Conservation (phyloP, 495 filamentous ascomycete genomes). For the Polyplosphaeria fusca region DNA sequence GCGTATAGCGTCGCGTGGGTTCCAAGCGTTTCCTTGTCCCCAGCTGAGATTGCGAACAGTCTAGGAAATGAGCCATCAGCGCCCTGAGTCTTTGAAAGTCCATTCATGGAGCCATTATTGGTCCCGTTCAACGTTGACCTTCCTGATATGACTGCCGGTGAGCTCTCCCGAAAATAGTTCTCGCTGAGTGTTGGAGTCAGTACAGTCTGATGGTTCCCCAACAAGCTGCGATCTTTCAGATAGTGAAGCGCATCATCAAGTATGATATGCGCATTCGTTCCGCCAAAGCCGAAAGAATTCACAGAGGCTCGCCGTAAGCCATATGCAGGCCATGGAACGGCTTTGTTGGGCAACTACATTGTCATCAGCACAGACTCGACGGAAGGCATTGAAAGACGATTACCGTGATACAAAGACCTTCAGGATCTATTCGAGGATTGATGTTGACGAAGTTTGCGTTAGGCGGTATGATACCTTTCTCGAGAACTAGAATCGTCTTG, state of each 20-base stretch:
- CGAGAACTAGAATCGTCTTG: constrained; percentile 40
- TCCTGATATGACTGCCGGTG: background rate
- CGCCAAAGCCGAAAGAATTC: constrained; percentile 45
- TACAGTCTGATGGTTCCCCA: background rate
- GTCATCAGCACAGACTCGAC: background rate
- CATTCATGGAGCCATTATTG: background rate
- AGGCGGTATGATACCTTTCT: constrained; percentile 41
- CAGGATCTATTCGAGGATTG: constrained; percentile 40
- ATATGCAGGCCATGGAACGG: constrained; percentile 5
- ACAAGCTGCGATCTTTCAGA: background rate
- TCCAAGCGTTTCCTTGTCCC: background rate
- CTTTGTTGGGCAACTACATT: constrained; percentile 6
- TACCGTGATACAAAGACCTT: constrained; percentile 5
- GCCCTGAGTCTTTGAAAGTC: background rate
- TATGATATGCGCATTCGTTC: constrained; percentile 37
- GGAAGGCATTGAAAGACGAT: background rate
- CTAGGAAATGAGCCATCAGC: background rate
- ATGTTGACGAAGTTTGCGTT: constrained; percentile 35
- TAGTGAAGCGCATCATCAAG: constrained; percentile 37
- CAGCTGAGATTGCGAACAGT: background rate
- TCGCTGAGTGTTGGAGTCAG: background rate
- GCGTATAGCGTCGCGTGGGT: background rate
- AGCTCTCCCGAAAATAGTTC: background rate
- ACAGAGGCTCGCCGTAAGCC: constrained; percentile 37
- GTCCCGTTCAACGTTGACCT: background rate